Evolutionary conservation across 768 basidiomycete species (phyloP), one percentile per base, ranked within the genome.

Genomic region (Mrakia blollopis): DNA sequence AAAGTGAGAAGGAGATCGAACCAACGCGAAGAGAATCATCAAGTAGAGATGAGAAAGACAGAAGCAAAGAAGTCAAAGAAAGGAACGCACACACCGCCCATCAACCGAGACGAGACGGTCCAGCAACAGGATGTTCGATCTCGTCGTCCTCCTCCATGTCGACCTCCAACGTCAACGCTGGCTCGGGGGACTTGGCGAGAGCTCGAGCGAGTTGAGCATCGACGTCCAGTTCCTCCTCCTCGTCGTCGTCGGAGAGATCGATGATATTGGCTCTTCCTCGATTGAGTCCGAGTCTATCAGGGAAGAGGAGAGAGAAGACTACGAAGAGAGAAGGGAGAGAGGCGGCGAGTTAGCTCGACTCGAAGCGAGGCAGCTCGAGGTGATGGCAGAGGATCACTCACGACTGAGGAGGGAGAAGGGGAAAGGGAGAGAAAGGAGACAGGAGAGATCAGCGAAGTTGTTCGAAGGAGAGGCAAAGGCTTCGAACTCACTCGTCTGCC

Each of bases 221-320:
- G n/a, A n/a, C n/a, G n/a, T n/a, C n/a, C n/a, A n/a, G n/a, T 25
- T 32, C 73, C 41, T 32, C 72, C 28, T 74, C 60, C 37, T 61
- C 57, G 16, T 60, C 57, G 60, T 44, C 63, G 41, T 44, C 61
- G 28, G 23, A 32, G 63, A 50, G 5, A 23, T 44, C 50, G 47
- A 71, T 52, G 44, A 54, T 47, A 16, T 41, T n/a, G 23, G 44
- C 39, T n/a, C n/a, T 32, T 47, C 32, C 44, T 30, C 28, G 25
- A 21, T 37, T 50, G 28, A 74, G 50, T 1, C 62, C 21, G 62
- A 65, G 68, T 10, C 57, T 39, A 1, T 76, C 75, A 5, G 75
- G 75, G 47, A 76, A 76, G 54, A 76, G 70, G 25, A 76, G 75
- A 7, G 68, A 52, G 37, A 68, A 67, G 21, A 76, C 54, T 72